Conservation (phyloP, 768 basidiomycete genomes). For the Mycena albidolilacea region DNA sequence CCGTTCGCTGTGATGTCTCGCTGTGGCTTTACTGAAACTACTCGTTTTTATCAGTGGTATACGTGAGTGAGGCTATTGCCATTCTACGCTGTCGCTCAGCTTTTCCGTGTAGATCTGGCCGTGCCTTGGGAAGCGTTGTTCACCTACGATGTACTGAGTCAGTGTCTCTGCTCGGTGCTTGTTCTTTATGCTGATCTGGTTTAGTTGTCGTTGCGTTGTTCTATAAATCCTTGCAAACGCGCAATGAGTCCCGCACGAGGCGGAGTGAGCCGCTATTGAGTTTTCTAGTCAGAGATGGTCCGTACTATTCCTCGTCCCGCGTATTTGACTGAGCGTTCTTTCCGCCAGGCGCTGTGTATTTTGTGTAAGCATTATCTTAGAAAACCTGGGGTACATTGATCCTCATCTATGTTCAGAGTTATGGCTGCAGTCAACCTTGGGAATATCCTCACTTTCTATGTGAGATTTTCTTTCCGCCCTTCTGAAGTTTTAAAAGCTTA, state of each 20-base stretch:
- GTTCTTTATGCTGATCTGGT: not conserved
- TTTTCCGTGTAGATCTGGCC: slow-evolving; percentile 22
- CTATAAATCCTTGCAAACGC: slow-evolving; percentile 26
- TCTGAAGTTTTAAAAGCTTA: not conserved
- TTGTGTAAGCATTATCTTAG: slow-evolving; percentile 7
- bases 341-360: slow-evolving; percentile 28
- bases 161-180: not conserved
- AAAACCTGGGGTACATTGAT: not conserved
- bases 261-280: slow-evolving; percentile 5
- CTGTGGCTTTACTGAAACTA: not conserved
- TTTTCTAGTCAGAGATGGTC: slow-evolving; percentile 32
- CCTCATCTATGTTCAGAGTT: slow-evolving; percentile 1
- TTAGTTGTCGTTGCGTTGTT: slow-evolving; percentile 19
- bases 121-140: slow-evolving; percentile 34
- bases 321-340: not conserved
- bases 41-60: not conserved
- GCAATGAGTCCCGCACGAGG: not conserved
- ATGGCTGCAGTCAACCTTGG: slow-evolving; percentile 33
- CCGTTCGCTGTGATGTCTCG: not conserved
- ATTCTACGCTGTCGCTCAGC: not conserved
- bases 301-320: not conserved
- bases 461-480: not conserved
- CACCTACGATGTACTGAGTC: slow-evolving; percentile 20
- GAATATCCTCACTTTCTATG: slow-evolving; percentile 34
- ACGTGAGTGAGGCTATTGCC: not conserved